Evolutionary conservation across 2,329 filamentous ascomycete genomes (phyloP).

Genomic region (Huntiella moniliformis): DNA sequence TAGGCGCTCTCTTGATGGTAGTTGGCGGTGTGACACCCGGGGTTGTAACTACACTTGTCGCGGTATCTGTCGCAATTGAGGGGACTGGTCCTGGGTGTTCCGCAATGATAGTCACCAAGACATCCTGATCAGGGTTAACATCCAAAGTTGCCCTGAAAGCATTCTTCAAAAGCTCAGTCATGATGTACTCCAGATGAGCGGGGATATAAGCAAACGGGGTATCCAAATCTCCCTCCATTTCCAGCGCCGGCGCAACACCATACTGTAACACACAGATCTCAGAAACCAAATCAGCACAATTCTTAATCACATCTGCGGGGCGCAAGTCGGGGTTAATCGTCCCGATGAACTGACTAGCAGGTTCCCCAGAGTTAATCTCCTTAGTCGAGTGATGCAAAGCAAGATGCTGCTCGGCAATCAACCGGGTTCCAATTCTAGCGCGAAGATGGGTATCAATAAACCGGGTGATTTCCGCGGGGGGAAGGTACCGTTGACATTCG

Average conservation of each 20-base stretch:
- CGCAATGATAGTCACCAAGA: constrained; percentile 62
- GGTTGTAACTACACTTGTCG: too few relatives aligned
- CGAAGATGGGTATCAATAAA: constrained; percentile 90
- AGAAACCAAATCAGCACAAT: constrained; percentile 75
- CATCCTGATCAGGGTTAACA: constrained; percentile 53
- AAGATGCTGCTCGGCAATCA: constrained; percentile 94
- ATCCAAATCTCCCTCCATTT: constrained; percentile 68
- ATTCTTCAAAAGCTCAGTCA: constrained; percentile 92
- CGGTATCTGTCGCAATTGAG: too few relatives aligned
- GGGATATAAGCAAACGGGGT: constrained; percentile 89
- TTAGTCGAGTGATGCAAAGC: constrained; percentile 54
- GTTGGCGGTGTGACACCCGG: background rate
- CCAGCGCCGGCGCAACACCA: constrained; percentile 61
- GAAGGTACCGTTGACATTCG: constrained; percentile 83
- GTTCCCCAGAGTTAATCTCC: constrained; percentile 34
- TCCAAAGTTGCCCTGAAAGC: constrained; percentile 89
- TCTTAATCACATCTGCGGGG: constrained; percentile 63
- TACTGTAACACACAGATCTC: constrained; percentile 97
- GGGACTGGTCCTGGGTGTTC: too few relatives aligned
- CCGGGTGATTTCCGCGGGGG: constrained; percentile 59
- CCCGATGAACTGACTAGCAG: constrained; percentile 49
- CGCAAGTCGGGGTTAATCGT: constrained; percentile 84
- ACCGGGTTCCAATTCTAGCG: constrained; percentile 77
- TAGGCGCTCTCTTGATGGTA: constrained; percentile 37
- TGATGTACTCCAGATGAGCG: constrained; percentile 91